A percentile compares a stretch with the other conserved stretches of the same genome.
Conservation (phyloP, 2,329 filamentous ascomycete genomes). For the Cryoendolithus antarcticus region DNA sequence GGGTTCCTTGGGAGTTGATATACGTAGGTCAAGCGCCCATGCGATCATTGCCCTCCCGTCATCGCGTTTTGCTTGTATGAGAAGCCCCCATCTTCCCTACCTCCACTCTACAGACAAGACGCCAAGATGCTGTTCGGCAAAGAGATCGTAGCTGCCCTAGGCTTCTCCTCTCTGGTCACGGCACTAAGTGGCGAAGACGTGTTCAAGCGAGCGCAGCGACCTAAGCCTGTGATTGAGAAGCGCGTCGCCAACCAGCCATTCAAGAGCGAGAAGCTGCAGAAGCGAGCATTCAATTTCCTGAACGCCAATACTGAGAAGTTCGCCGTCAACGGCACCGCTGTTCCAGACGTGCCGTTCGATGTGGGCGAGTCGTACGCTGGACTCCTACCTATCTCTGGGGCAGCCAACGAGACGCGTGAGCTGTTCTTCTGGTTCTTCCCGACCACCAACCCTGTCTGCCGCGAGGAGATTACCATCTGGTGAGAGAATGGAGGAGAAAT, state of each 20-base stretch:
- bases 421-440: conserved; percentile 48
- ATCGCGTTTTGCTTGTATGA: no score
- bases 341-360: conserved; percentile 31
- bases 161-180: no score
- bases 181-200: conserved; percentile 2
- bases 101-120: no score
- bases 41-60: no score
- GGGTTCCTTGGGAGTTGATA: no score
- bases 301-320: conserved; percentile 7
- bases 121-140: no score
- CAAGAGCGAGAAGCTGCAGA: conserved; percentile 1
- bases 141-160: no score
- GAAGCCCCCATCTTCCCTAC: no score
- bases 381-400: conserved; percentile 41
- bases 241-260: conserved; percentile 3
- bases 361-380: conserved; percentile 33
- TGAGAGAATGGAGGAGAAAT: conserved; percentile 9
- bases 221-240: conserved; percentile 5
- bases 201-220: conserved; percentile 5
- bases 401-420: conserved; percentile 31
- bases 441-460: conserved; percentile 34
- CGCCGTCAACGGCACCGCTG: conserved; percentile 17
- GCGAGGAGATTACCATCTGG: conserved; percentile 41
- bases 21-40: no score
- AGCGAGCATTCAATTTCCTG: conserved; percentile 5